Evolutionary conservation across 2,329 filamentous ascomycete genomes (phyloP), one percentile per base, ranked within the genome.

Genomic region (Colletotrichum chrysophilum): DNA sequence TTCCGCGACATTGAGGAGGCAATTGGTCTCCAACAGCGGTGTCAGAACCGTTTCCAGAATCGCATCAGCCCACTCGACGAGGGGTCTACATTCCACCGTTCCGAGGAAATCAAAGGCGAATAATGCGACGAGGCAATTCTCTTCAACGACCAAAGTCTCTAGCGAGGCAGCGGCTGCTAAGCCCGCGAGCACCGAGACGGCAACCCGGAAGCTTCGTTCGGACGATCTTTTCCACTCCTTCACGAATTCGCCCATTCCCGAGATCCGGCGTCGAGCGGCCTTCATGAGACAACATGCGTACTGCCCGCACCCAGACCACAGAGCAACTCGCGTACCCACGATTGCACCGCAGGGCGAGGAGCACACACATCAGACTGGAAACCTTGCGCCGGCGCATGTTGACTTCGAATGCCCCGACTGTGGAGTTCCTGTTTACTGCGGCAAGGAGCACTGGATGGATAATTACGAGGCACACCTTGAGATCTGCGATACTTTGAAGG

Each of bases 401-500:
- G 89, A 94, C 79, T 98, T 98, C 82, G 97, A 98, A 84, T 99
- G 97, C 81, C 96, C 97, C 1, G 96, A 99, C 84, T 99, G 97
- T 80, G 97, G 97, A 16, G 91, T 98, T 56, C 96, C 97, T 0
- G 93, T 98, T 8, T 98, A 97, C 83, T 99, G 97, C 87, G 96
- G 93, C 79, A 94, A 98, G 85, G 94, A 95, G 79, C 97, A 99
- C 84, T 98, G 96, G 94, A 95, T 94, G 83, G 95, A 97, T 80
- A 95, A 98, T 84, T 99, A 98, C 82, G 96, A 98, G 85, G 91
- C 93, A 21, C 97, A 99, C 84, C 85, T 99, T 76, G 92, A 98
- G 82, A 93, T 99, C 43, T 99, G 97, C 84, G 96, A 99, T 81
- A 94, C 94, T 0, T 87, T 99, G 72, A 90, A 94, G 78, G 94